These are phyloP conservation scores for Cladosporium sphaerospermum DNA, from an alignment of 2,329 filamentous ascomycete genomes.

Conservation along the genomic window DNA sequence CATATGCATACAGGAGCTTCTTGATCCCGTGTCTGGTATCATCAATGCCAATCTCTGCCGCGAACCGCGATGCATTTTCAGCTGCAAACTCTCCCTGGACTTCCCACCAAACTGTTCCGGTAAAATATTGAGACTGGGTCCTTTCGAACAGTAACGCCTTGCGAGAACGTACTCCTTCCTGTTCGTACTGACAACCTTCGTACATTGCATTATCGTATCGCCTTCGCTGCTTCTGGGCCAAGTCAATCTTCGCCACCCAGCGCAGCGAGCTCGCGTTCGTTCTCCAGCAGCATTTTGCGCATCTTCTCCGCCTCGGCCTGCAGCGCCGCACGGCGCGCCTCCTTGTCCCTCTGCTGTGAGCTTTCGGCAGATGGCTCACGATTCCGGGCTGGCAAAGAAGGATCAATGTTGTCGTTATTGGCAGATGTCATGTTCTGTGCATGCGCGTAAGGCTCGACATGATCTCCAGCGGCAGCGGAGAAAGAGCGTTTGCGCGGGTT, in stretches of 20 bases:
- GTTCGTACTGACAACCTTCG: neutral
- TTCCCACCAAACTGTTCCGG: too few species aligned
- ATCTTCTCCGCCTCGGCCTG: conserved; percentile 70
- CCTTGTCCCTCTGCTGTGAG: conserved; percentile 37
- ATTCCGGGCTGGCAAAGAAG: conserved; percentile 29
- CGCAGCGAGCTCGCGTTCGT: conserved; percentile 63
- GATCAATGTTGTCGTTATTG: conserved; percentile 23
- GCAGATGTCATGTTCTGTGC: conserved; percentile 17
- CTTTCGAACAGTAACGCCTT: too few species aligned
- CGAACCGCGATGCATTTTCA: too few species aligned
- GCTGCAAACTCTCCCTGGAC: too few species aligned
- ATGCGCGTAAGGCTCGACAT: conserved; percentile 16
- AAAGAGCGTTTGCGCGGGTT: conserved; percentile 59
- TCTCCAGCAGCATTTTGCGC: conserved; percentile 64
- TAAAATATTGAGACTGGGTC: too few species aligned
- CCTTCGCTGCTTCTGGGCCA: neutral
- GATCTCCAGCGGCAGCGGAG: conserved; percentile 36
- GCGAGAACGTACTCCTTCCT: neutral
- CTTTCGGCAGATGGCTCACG: conserved; percentile 5
- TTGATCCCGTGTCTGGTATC: too few species aligned
- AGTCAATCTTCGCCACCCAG: conserved; percentile 19
- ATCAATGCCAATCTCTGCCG: too few species aligned
- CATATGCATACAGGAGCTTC: neutral
- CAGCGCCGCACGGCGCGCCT: conserved; percentile 59
- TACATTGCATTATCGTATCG: conserved; percentile 5